Evolutionary conservation across 441 rosid species (phyloP).

Genomic region (Pelargonium australe): DNA sequence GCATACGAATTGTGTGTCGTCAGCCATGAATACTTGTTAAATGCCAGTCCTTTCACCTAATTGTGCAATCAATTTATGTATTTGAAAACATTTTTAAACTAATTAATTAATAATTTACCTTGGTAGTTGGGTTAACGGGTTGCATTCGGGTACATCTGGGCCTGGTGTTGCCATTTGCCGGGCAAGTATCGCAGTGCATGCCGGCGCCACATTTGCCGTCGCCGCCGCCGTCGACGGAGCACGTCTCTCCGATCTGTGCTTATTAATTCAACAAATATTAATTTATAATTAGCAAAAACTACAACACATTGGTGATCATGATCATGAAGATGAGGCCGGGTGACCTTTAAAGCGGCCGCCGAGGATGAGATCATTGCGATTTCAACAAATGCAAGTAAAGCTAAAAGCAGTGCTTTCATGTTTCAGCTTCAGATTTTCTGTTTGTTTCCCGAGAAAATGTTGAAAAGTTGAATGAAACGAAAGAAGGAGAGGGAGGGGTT

Average conservation of each 20-base stretch:
- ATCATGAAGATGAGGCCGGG: no score
- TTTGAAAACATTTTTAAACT: no score
- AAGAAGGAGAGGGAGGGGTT: not conserved
- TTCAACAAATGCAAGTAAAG: not conserved
- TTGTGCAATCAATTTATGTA: not conserved
- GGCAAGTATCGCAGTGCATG: slow-evolving; percentile 63
- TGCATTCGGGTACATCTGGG: slow-evolving; percentile 67
- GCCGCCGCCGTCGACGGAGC: slow-evolving; percentile 50
- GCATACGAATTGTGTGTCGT: not conserved
- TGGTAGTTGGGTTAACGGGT: slow-evolving; percentile 61
- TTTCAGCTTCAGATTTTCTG: not conserved
- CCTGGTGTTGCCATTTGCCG: slow-evolving; percentile 60
- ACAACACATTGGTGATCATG: no score
- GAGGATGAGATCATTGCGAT: not conserved
- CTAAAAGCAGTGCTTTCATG: not conserved
- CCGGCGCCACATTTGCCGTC: slow-evolving; percentile 58
- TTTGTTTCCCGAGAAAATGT: not conserved
- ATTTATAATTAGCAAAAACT: no score
- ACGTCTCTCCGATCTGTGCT: slow-evolving; percentile 74
- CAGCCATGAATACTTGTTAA: not conserved
- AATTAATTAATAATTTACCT: slow-evolving; percentile 28
- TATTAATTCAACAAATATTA: not conserved
- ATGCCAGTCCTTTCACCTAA: not conserved
- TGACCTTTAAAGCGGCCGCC: not conserved
- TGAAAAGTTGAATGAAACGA: not conserved